Conservation (phyloP, 2,329 filamentous ascomycete species). For the Apiospora kogelbergensis region DNA sequence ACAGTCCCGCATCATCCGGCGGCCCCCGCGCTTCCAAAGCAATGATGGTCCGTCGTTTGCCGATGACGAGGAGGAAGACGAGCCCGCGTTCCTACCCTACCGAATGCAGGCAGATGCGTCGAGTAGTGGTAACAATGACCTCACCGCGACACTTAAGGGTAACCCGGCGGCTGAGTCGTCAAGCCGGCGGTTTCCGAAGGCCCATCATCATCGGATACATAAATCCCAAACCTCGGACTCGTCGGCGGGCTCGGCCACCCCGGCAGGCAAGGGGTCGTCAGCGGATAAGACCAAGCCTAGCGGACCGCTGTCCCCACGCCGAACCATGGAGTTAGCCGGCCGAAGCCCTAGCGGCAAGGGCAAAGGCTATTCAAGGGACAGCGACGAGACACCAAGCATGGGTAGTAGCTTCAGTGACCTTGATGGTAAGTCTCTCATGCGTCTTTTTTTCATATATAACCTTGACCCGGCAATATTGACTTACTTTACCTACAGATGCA, state of each 20-base stretch:
- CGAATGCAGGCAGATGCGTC: slow-evolving; percentile 30
- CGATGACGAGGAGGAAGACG: slow-evolving; percentile 57
- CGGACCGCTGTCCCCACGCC: slow-evolving; percentile 57
- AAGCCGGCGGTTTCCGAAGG: slow-evolving; percentile 29
- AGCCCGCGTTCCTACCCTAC: slow-evolving; percentile 56
- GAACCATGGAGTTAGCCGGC: slow-evolving; percentile 57
- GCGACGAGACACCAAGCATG: slow-evolving; percentile 76
- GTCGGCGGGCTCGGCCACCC: slow-evolving; percentile 53
- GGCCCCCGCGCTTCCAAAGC: slow-evolving; percentile 52
- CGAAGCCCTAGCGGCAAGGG: slow-evolving; percentile 52
- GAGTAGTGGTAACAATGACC: slow-evolving; percentile 37
- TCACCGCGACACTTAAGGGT: slow-evolving; percentile 53
- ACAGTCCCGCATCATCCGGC: slow-evolving; percentile 60
- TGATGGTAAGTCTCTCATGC: slow-evolving; percentile 54
- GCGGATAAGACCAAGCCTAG: slow-evolving; percentile 34
- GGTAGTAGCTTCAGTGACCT: slow-evolving; percentile 85
- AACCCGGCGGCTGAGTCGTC: slow-evolving; percentile 36
- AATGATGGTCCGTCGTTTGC: slow-evolving; percentile 38
- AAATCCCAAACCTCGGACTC: slow-evolving; percentile 63
- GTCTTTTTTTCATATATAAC: slow-evolving; percentile 2
- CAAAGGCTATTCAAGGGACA: slow-evolving; percentile 57
- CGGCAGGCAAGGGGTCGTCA: slow-evolving; percentile 31
- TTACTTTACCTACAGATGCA: slow-evolving; percentile 57
- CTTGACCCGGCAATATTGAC: slow-evolving; percentile 11
- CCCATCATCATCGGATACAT: slow-evolving; percentile 33